A percentile compares a stretch with the other conserved stretches of the same genome.
Evolutionary conservation across 768 basidiomycete genomes (phyloP).

Genomic region (Lanmaoa pseudosensibilis): DNA sequence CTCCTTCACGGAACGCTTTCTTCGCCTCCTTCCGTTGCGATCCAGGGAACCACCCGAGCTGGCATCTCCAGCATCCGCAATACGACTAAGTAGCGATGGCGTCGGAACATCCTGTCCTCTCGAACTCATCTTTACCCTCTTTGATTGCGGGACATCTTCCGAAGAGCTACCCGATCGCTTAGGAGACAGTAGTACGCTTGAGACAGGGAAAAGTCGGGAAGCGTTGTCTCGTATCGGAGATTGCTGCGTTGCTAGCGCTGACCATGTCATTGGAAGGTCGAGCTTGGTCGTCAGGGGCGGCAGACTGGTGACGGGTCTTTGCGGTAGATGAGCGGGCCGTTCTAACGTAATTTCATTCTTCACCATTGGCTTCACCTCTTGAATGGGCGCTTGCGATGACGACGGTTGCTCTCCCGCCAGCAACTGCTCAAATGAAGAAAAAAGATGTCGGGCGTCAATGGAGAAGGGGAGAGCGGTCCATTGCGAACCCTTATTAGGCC

Average conservation of each 20-base stretch:
- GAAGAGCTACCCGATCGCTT: conserved; percentile 28
- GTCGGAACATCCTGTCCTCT: conserved; percentile 28
- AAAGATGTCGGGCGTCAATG: conserved; percentile 40
- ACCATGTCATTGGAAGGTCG: conserved; percentile 15
- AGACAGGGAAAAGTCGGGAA: conserved; percentile 2
- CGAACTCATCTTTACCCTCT: conserved; percentile 31
- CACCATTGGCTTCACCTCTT: conserved; percentile 8
- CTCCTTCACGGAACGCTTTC: conserved; percentile 21
- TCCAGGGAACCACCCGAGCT: conserved; percentile 18
- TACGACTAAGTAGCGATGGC: conserved; percentile 47
- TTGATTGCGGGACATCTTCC: conserved; percentile 37
- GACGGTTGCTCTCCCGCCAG: conserved; percentile 28
- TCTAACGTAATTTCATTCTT: conserved; percentile 17
- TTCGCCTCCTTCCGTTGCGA: conserved; percentile 19
- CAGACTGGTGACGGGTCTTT: conserved; percentile 14
- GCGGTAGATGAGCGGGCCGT: conserved; percentile 32
- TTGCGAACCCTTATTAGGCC: conserved; percentile 58
- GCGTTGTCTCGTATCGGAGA: conserved; percentile 13
- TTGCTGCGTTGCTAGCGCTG: conserved; percentile 11
- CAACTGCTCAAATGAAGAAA: conserved; percentile 47
- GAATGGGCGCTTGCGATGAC: conserved; percentile 16
- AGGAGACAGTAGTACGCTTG: conserved; percentile 15
- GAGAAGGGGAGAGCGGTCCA: conserved; percentile 40
- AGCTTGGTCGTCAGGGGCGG: conserved; percentile 16
- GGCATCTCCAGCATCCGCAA: conserved; percentile 30